These are phyloP conservation scores for Tubosaeta brunneosetosa DNA, from an alignment of 768 basidiomycete species.

Conservation along the genomic window DNA sequence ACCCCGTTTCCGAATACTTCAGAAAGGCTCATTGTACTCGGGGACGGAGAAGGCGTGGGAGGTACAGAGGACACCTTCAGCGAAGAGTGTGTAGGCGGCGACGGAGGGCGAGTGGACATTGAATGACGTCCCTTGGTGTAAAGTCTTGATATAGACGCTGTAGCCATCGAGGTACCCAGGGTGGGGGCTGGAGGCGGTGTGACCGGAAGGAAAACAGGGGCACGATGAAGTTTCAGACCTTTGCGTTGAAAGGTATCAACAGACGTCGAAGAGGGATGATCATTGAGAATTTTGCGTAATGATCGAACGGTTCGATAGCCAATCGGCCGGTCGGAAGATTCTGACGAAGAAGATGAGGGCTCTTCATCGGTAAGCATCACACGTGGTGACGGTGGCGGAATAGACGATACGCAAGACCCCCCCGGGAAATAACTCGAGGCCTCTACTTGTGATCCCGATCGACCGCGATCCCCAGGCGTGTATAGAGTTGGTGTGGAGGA, in stretches of 20 bases:
- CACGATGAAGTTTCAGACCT: constrained; percentile 9
- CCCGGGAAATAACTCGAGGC: constrained; percentile 26
- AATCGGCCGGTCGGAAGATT: constrained; percentile 45
- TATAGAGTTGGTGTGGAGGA: constrained; percentile 9
- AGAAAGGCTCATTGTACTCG: constrained; percentile 22
- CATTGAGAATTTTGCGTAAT: constrained; percentile 66
- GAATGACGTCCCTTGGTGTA: constrained; percentile 59
- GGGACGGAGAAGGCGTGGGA: constrained; percentile 35
- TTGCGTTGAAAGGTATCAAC: constrained; percentile 14
- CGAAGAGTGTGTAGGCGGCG: constrained; percentile 52
- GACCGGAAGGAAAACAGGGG: constrained; percentile 32
- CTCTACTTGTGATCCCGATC: constrained; percentile 5
- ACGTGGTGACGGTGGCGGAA: constrained; percentile 26
- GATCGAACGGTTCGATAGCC: constrained; percentile 62
- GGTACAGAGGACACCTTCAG: constrained; percentile 38
- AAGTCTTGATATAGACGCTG: constrained; percentile 73
- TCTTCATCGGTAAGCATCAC: constrained; percentile 61
- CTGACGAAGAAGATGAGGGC: constrained; percentile 44
- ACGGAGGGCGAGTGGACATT: constrained; percentile 58
- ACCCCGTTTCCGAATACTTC: constrained; percentile 28
- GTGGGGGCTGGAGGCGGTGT: constrained; percentile 47
- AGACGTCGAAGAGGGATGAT: constrained; percentile 36
- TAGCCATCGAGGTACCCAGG: constrained; percentile 67
- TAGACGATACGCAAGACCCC: constrained; percentile 25
- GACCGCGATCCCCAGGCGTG: constrained; percentile 14